phyloP scores from a whole-genome alignment of 495 filamentous ascomycete genomes.

The Thozetella sp. region DNA sequence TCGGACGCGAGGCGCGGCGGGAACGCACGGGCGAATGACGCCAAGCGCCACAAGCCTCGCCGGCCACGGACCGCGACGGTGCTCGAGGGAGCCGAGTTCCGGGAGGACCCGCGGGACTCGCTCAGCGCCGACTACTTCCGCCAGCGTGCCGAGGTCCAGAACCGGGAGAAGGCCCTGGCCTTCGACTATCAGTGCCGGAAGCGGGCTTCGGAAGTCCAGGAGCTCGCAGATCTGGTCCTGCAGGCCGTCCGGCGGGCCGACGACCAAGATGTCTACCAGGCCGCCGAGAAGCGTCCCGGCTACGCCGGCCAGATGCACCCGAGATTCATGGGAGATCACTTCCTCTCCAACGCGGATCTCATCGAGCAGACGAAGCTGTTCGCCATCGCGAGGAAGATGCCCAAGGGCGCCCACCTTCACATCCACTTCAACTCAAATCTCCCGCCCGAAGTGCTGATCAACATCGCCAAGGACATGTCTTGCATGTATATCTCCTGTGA shows the following conservation, averaged over 20 bases:
- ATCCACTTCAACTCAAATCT: constrained; percentile 61
- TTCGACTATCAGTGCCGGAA: constrained; percentile 20
- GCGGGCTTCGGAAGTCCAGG: constrained; percentile 15
- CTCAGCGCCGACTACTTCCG: constrained; percentile 8
- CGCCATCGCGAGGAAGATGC: constrained; percentile 39
- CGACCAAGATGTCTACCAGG: constrained; percentile 19
- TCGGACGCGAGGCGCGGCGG: not conserved
- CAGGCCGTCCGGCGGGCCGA: constrained; percentile 31
- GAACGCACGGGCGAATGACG: not conserved
- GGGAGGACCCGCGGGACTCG: not conserved
- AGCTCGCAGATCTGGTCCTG: constrained; percentile 30
- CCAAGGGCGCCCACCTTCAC: constrained; percentile 58
- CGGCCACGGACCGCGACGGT: not conserved
- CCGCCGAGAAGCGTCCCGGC: constrained; percentile 15
- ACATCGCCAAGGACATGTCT: constrained; percentile 46
- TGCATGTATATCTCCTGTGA: constrained; percentile 56
- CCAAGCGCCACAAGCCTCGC: not conserved
- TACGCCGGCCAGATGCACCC: constrained; percentile 27
- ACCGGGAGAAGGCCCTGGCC: constrained; percentile 16
- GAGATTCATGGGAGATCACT: constrained; percentile 43
- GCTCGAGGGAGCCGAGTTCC: constrained; percentile 3
- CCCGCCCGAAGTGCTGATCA: constrained; percentile 45
- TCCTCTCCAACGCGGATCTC: constrained; percentile 44
- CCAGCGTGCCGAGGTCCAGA: constrained; percentile 7
- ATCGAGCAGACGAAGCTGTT: constrained; percentile 47